Conservation (phyloP, 1,284 basidiomycete species). For the Irpex sp. region DNA sequence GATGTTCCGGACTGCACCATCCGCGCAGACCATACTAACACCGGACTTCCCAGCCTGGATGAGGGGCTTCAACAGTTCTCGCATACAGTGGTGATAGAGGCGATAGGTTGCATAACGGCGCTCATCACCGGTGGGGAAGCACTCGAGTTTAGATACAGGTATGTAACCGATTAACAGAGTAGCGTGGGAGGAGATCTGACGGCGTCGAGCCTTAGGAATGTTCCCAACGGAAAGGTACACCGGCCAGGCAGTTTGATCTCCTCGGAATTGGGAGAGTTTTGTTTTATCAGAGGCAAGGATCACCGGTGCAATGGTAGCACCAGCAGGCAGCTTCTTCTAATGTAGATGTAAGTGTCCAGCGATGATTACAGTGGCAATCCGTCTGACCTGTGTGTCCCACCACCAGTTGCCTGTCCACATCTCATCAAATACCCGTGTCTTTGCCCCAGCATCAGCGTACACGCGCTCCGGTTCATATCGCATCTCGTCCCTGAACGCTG, state of each 20-base stretch:
- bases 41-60: conserved; percentile 18
- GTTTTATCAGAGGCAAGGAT: conserved; percentile 21
- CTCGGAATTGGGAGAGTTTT: conserved; percentile 17
- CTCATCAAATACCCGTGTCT: conserved; percentile 13
- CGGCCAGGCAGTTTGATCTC: conserved; percentile 21
- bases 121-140: conserved; percentile 8
- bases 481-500: conserved; percentile 20
- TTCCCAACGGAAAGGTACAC: conserved; percentile 26
- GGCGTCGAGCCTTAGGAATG: conserved; percentile 16
- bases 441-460: conserved; percentile 14
- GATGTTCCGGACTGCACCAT: conserved; percentile 17
- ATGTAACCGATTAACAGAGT: conserved; percentile 26
- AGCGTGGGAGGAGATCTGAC: conserved; percentile 18
- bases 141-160: conserved; percentile 19
- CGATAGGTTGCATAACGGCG: conserved; percentile 14
- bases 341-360: background rate
- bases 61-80: conserved; percentile 17
- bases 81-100: conserved; percentile 28
- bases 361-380: background rate
- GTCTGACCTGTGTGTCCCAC: conserved; percentile 23
- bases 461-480: conserved; percentile 22
- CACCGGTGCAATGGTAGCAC: conserved; percentile 18
- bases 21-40: conserved; percentile 22
- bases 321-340: conserved; percentile 13
- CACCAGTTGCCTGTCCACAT: conserved; percentile 26